Percentiles rank a stretch among this genome's conserved stretches.
Evolutionary conservation across 257 asterid species (phyloP).

Genomic region (Coffea eugenioides): DNA sequence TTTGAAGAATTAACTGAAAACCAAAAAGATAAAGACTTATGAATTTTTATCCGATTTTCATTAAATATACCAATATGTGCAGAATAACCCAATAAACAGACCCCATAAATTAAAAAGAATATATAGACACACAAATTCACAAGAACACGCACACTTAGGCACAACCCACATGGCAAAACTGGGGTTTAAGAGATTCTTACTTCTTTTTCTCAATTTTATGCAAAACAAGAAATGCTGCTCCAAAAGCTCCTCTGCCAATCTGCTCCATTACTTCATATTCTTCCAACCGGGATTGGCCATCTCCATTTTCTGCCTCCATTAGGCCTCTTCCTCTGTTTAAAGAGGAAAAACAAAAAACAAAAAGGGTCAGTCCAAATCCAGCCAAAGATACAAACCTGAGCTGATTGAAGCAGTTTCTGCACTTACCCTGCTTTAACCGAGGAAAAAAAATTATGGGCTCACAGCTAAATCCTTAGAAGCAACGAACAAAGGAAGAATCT

Average conservation of each 20-base stretch:
- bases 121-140: not conserved
- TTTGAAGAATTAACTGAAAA: too few relatives aligned
- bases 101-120: not conserved
- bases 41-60: too few relatives aligned
- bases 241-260: conserved; percentile 90
- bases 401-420: conserved; percentile 15
- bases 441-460: conserved; percentile 27
- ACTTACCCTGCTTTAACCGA: conserved; percentile 30
- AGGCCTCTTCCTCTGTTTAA: conserved; percentile 18
- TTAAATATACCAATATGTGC: not conserved
- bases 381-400: conserved; percentile 21
- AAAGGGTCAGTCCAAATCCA: conserved; percentile 11
- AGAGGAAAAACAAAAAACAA: not conserved
- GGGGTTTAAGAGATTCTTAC: conserved; percentile 38
- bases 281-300: conserved; percentile 61
- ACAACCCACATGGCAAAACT: conserved; percentile 11
- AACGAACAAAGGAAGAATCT: conserved; percentile 20
- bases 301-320: conserved; percentile 60
- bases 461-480: conserved; percentile 11
- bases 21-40: too few relatives aligned
- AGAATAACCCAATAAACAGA: not conserved
- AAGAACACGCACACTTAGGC: conserved; percentile 15
- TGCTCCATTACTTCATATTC: conserved; percentile 79
- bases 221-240: conserved; percentile 74
- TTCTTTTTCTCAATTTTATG: conserved; percentile 63